phyloP scores from a whole-genome alignment of 306 rosid genomes.

The Gillenia trifoliata region DNA sequence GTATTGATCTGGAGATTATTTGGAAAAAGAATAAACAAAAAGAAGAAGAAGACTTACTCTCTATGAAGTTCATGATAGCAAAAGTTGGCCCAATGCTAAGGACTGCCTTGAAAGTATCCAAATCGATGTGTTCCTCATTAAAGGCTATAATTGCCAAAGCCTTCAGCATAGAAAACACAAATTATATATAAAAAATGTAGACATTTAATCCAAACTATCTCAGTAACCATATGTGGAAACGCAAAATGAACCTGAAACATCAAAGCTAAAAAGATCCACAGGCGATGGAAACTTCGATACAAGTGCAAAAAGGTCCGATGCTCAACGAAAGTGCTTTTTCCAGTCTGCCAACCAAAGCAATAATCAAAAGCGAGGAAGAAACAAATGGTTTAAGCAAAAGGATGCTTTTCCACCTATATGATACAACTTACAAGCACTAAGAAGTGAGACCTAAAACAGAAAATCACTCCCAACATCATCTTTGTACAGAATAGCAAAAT shows the following conservation, averaged over 20 bases:
- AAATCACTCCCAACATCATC: not conserved
- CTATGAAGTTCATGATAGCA: slow-evolving; percentile 77
- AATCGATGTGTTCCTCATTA: slow-evolving; percentile 41
- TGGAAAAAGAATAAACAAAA: not conserved
- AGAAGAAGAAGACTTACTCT: slow-evolving; percentile 43
- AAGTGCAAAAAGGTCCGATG: slow-evolving; percentile 87
- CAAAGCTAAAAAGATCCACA: slow-evolving; percentile 90
- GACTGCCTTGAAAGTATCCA: slow-evolving; percentile 59
- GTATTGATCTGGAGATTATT: slow-evolving; percentile 1
- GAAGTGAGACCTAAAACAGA: not conserved
- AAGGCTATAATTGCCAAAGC: slow-evolving; percentile 85
- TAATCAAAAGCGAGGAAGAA: not conserved
- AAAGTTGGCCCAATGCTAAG: slow-evolving; percentile 92
- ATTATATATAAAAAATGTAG: not conserved
- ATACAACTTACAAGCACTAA: not conserved
- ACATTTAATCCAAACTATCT: slow-evolving; percentile 7
- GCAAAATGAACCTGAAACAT: slow-evolving; percentile 76
- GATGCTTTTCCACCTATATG: not conserved
- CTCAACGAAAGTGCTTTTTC: slow-evolving; percentile 94
- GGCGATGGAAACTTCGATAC: slow-evolving; percentile 95
- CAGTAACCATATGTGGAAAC: slow-evolving; percentile 14
- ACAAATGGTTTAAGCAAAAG: not conserved
- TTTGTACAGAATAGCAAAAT: not conserved
- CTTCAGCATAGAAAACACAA: slow-evolving; percentile 39
- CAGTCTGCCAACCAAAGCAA: slow-evolving; percentile 59